Conservation (phyloP, 2,329 filamentous ascomycete genomes). For the Podosphaera fusca region DNA sequence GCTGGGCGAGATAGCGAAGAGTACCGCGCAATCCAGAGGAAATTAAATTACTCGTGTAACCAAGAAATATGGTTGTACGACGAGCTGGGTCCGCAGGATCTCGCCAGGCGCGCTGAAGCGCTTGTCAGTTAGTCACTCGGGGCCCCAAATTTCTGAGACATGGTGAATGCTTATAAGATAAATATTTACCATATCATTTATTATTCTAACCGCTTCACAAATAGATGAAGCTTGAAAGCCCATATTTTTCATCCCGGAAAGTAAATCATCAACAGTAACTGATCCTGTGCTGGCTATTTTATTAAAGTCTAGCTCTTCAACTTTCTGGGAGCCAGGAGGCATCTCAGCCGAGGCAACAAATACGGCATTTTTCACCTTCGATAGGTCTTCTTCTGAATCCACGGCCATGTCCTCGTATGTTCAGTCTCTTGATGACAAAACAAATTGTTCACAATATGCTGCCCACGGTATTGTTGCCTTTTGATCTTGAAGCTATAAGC, state of each 20-base stretch:
- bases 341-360: conserved; percentile 66
- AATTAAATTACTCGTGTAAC: conserved; percentile 93
- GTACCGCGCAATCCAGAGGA: conserved; percentile 85
- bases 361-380: conserved; percentile 41
- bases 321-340: conserved; percentile 53
- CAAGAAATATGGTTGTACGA: conserved; percentile 81
- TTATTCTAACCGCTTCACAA: conserved; percentile 69
- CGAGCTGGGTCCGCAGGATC: conserved; percentile 41
- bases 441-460: no score
- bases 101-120: conserved; percentile 45
- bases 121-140: background rate
- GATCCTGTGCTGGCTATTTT: conserved; percentile 44
- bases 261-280: conserved; percentile 68
- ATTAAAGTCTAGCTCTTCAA: conserved; percentile 85
- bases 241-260: conserved; percentile 64
- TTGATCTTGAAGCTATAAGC: no score
- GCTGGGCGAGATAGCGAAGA: conserved; percentile 76
- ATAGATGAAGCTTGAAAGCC: conserved; percentile 66
- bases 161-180: background rate
- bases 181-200: conserved; percentile 67
- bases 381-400: no score
- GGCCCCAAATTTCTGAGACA: background rate
- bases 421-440: no score
- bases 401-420: no score
- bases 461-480: no score